Evolutionary conservation across 768 basidiomycete genomes (phyloP), one percentile per base, ranked within the genome.

Genomic region (Coprinopsis marcescibilis): DNA sequence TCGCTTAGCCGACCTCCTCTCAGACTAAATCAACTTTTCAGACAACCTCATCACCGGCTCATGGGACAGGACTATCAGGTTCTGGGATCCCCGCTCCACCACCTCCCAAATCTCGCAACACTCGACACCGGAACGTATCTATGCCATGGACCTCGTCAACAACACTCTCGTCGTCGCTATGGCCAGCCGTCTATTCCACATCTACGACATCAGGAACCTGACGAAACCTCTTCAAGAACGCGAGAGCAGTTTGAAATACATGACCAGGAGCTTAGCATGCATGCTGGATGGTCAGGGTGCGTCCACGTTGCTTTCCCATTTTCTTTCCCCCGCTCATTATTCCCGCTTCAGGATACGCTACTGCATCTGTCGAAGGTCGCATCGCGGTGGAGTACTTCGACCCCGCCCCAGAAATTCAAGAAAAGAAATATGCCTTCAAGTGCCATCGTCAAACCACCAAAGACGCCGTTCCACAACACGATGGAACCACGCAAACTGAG

Each of bases 301-400:
- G 73, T n/a, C n/a, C n/a, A n/a, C n/a, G n/a, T n/a, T n/a, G n/a
- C n/a, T n/a, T 52, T 29, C 30, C 45, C 15, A 35, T 25, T 45
- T 29, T 36, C 30, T 19, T 48, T n/a, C 11, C 32, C 10, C 25
- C 13, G 38, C 19, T 36, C 36, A 41, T 25, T 35, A 20, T 35
- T 23, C 40, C 20, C 8, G 43, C 41, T 27, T 13, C 56, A 89
- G 93, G 95, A 10, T 99, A 90, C 64, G 93, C 93, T 10, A 90
- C 85, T 0, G 89, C 86, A 0, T 93, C 90, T 0, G 91, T 94
- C 12, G 96, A 99, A 58, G 96, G 96, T 1, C 78, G 96, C 19
- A 96, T 98, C 48, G 92, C 94, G 0, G 93, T 98, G 24, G 96
- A 99, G 63, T 99, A 95, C 63, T 94, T 96, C 55, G 90, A 97